phyloP scores from a whole-genome alignment of 176 grass and related monocot genomes.

The Zea luxurians region DNA sequence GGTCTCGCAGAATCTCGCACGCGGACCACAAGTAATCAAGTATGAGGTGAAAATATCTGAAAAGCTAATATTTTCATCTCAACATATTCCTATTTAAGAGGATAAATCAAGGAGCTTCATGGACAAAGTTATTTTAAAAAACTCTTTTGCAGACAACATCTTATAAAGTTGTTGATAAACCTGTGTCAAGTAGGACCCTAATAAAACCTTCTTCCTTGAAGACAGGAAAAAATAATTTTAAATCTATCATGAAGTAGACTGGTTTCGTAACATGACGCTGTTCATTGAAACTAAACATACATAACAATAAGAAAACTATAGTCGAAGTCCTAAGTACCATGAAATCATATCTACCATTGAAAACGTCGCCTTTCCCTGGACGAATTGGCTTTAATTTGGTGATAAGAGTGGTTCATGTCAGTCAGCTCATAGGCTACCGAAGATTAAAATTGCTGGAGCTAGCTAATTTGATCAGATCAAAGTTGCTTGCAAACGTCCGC shows the following conservation, averaged over 20 bases:
- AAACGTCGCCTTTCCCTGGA: background rate
- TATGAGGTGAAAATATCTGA: too few relatives aligned
- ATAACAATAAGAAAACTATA: background rate
- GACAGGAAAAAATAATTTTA: background rate
- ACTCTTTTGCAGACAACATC: too few relatives aligned
- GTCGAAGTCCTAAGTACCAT: background rate
- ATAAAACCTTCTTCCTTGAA: background rate
- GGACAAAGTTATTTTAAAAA: too few relatives aligned
- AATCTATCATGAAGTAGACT: background rate
- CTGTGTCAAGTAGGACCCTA: too few relatives aligned
- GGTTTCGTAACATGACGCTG: background rate
- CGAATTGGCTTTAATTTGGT: background rate
- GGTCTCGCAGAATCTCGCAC: too few relatives aligned
- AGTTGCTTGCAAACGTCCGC: background rate
- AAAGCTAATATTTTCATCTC: too few relatives aligned
- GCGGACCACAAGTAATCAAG: too few relatives aligned
- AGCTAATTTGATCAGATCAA: slow-evolving; percentile 5
- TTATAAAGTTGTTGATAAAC: too few relatives aligned
- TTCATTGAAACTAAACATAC: background rate
- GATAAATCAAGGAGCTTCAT: too few relatives aligned
- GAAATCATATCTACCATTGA: background rate
- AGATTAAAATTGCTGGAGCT: background rate
- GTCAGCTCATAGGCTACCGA: background rate
- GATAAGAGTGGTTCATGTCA: background rate
- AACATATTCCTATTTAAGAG: too few relatives aligned